Base-by-base conservation (phyloP, 179 eudicot species). In the Kewa caespitosa region DNA sequence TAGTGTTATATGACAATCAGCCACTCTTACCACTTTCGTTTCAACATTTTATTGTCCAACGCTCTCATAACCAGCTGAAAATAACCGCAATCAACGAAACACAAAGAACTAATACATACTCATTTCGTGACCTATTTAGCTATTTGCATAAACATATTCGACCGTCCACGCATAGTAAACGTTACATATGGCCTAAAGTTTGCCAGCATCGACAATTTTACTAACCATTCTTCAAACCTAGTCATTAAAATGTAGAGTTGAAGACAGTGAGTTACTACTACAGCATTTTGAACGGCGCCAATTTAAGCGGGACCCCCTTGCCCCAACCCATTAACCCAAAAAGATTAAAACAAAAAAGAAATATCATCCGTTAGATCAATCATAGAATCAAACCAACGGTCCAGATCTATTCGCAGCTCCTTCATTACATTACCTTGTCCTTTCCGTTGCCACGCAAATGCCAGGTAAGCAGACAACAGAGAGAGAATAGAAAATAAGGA, bases 391-490 rank as follows among this genome's bases (percentile, higher is more conserved):
- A 69, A 69, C 32, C 38, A 31, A 50, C 77, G 70, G 60, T 32
- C 77, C 70, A 42, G 70, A 74, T 57, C 48, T 28, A 15, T 22
- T 74, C 42, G 18, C 30, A 28, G 20, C 36, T 59, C 14, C 28
- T 59, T 41, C 69, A 9, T 32, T 14, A 20, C 25, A 18, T 5
- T 14, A 20, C 61, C 54, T 18, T n/a, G 13, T 41, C 68, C 76
- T 59, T 60, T 25, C 18, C 50, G 20, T 34, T 74, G 67, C 75
- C 75, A 72, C 67, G 66, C 37, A 22, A n/a, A 62, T 39, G 60
- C 69, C 76, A 62, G 69, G 46, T 62, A 30, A 73, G 69, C 69
- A 18, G 15, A 57, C 34, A 59, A 30, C 8, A 59, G 64, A 59
- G 64, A 59, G 64, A 62, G 17, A 6, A 55, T 6, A 55, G 32